Evolutionary conservation across 228 moss, liverwort and hornwort species (phyloP), one percentile per base, ranked within the genome.

Genomic region (Sphagnum magellanicum): DNA sequence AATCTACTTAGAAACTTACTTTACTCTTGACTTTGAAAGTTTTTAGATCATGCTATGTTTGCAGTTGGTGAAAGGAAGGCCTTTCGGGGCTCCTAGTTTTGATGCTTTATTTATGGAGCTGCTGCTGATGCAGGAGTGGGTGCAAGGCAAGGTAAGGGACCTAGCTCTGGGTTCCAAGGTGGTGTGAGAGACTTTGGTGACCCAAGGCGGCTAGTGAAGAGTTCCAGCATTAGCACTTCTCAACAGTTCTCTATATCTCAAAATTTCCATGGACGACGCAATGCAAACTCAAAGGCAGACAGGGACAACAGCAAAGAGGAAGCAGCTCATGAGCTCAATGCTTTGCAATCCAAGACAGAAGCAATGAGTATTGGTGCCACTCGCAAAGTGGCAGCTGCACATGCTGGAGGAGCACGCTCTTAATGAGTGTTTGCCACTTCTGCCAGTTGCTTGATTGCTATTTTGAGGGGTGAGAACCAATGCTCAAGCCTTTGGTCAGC

Each of bases 341-440:
- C 89, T 73, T 92, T 92, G 81, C 96, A 96, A 84, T 92, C 92
- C n/a, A 96, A 91, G 96, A 96, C 96, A 63, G 92, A 96, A 79
- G 92, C 89, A 8, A 91, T 92, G 96, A 91, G 96, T 70, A 86
- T 92, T 72, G 96, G 96, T 59, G 92, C 84, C 72, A 73, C 89
- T 3, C 89, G 91, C 63, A 96, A 96, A 79, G 91, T 91, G 64
- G 79, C 95, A 64, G 86, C 88, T 65, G 83, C 83, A 65, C 87
- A 87, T 69, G 80, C 80, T 81, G 87, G 83, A n/a, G 87, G 83
- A 68, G 55, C 55, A 8, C 4, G 55, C 55, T 82, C 75, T 72
- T 87, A 70, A 87, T 74, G 75, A 13, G 6, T 53, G n/a, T 12
- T 64, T 10, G 49, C 50, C 13, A 9, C 4, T 48, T 49, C 12